Evolutionary conservation across 2,329 filamentous ascomycete species (phyloP).

Genomic region (Diaporthe citri): DNA sequence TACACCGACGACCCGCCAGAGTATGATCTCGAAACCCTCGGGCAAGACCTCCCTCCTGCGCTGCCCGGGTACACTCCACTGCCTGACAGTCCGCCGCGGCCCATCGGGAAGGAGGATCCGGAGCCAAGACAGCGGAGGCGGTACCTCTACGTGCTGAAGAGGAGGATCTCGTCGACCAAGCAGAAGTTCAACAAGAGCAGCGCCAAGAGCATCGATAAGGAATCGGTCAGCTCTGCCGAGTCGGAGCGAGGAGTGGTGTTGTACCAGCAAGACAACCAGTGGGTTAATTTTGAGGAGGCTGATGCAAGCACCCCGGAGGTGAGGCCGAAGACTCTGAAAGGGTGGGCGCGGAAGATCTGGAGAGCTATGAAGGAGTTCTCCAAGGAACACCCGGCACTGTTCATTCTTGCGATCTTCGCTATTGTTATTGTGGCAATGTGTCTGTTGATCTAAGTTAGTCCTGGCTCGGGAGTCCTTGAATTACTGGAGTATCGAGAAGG

Average conservation of each 20-base stretch:
- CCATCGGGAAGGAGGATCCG: conserved; percentile 1
- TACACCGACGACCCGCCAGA: conserved; percentile 7
- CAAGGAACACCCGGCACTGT: conserved; percentile 26
- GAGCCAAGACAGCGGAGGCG: conserved; percentile 20
- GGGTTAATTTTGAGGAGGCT: conserved; percentile 3
- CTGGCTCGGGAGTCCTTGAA: neutral
- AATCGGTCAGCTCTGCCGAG: conserved; percentile 8
- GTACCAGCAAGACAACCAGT: conserved; percentile 29
- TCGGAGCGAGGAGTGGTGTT: conserved; percentile 26
- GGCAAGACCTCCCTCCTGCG: neutral
- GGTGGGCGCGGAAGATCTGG: conserved; percentile 26
- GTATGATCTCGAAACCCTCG: conserved; percentile 17
- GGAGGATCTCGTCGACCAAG: conserved; percentile 28
- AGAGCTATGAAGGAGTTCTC: conserved; percentile 4
- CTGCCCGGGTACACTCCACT: conserved; percentile 23
- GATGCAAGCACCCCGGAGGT: neutral
- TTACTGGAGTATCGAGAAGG: neutral
- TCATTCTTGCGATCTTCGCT: conserved; percentile 27
- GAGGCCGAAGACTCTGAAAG: conserved; percentile 18
- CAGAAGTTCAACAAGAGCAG: conserved; percentile 21
- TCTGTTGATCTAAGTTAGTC: conserved; percentile 30
- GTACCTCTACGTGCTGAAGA: conserved; percentile 31
- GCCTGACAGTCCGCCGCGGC: neutral
- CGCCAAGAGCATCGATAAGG: conserved; percentile 1
- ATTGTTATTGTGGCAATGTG: conserved; percentile 32